phyloP scores from a whole-genome alignment of 148 eudicot species.

The Cornus kousa region DNA sequence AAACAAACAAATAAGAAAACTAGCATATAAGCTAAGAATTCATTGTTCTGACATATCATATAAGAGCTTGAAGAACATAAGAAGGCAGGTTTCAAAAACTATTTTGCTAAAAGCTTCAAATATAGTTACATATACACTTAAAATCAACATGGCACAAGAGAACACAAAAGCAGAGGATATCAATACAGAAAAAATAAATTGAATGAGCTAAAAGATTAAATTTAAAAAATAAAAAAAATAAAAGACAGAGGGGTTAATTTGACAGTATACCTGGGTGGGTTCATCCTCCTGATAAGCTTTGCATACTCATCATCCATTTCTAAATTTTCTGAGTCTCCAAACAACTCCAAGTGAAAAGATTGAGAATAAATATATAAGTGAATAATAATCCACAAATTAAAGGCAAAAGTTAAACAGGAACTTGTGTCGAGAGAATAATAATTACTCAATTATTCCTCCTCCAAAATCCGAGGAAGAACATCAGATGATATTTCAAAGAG shows the following conservation, averaged over 20 bases:
- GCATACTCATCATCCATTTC: conserved; percentile 73
- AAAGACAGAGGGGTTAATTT: not conserved
- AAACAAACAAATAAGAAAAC: not conserved
- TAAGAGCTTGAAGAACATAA: not conserved
- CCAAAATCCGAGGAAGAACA: conserved; percentile 42
- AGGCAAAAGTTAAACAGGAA: not conserved
- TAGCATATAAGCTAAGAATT: not conserved
- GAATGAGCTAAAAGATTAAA: not conserved
- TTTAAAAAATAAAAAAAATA: not conserved
- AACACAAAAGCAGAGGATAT: too few species aligned
- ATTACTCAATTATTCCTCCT: not conserved
- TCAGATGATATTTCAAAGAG: conserved; percentile 12
- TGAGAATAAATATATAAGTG: not conserved
- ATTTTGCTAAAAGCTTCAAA: not conserved
- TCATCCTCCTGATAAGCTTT: conserved; percentile 80
- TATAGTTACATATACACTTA: not conserved
- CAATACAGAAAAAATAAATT: not conserved
- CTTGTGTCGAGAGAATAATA: not conserved
- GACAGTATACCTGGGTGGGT: conserved; percentile 71
- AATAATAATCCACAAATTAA: not conserved
- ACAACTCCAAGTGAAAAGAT: not conserved
- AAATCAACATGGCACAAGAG: not conserved
- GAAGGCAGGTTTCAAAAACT: not conserved
- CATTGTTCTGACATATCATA: not conserved
- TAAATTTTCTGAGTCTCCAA: not conserved